Evolutionary conservation across 257 asterid species (phyloP).

Genomic region (Nicotiana knightiana): DNA sequence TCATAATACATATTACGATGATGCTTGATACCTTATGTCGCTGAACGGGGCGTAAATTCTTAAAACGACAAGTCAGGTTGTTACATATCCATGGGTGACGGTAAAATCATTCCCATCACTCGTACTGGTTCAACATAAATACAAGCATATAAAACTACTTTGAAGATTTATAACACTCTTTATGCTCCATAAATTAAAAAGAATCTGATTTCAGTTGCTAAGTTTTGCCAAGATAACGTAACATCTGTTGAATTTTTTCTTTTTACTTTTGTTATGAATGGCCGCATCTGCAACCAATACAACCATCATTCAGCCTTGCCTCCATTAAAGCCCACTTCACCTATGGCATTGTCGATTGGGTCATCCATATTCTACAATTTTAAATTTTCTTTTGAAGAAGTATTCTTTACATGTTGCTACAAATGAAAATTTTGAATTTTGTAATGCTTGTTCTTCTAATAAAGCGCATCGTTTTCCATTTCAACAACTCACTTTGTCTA

Average conservation of each 20-base stretch:
- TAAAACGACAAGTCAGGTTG: too few relatives aligned
- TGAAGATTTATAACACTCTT: neutral
- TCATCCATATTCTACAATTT: neutral
- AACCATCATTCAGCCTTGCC: neutral
- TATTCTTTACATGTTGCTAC: too few relatives aligned
- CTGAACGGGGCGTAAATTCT: too few relatives aligned
- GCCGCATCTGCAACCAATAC: neutral
- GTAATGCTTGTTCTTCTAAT: neutral
- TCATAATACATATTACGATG: too few relatives aligned
- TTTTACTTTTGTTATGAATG: neutral
- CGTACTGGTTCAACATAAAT: neutral
- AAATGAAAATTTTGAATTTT: too few relatives aligned
- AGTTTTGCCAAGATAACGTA: neutral
- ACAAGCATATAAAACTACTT: neutral
- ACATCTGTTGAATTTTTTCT: neutral
- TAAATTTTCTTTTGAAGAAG: neutral
- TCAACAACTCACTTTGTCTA: too few relatives aligned
- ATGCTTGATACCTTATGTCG: too few relatives aligned
- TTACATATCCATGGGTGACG: neutral
- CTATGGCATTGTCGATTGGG: neutral
- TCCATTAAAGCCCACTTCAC: neutral
- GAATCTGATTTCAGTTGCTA: neutral
- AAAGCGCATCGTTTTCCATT: neutral
- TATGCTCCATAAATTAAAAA: neutral
- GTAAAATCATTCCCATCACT: neutral